Evolutionary conservation across 371 early-diverging fungal genomes (phyloP).

Genomic region (Capillidium rhysosporum): DNA sequence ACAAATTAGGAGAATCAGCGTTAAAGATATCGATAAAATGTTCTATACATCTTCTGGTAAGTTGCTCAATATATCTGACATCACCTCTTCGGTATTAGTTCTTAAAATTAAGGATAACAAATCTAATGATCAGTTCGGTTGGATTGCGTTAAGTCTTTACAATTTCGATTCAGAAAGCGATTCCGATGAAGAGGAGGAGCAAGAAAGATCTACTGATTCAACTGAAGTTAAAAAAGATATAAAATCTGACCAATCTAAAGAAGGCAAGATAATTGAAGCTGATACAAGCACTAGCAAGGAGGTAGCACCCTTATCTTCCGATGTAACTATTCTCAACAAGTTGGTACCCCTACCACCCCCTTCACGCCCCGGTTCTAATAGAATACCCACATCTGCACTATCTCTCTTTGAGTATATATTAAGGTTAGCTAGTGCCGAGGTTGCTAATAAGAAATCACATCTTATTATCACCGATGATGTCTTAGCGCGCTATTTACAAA

Average conservation of each 20-base stretch:
- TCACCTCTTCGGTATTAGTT: slow-evolving; percentile 41
- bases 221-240: too few relatives aligned
- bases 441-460: slow-evolving; percentile 33
- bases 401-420: slow-evolving; percentile 44
- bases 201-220: neutral
- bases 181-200: slow-evolving; percentile 6
- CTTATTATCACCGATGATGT: slow-evolving; percentile 47
- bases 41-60: slow-evolving; percentile 48
- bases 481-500: slow-evolving; percentile 21
- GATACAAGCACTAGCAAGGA: neutral
- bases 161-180: neutral
- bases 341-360: neutral
- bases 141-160: neutral
- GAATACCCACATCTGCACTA: slow-evolving; percentile 12
- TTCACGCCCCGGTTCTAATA: neutral
- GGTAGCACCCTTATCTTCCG: neutral
- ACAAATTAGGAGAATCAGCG: slow-evolving; percentile 10
- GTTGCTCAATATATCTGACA: slow-evolving; percentile 46
- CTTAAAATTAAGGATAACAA: slow-evolving; percentile 22
- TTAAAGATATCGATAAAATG: slow-evolving; percentile 24
- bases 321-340: neutral
- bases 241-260: neutral
- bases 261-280: neutral
- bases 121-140: neutral
- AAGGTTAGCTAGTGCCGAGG: slow-evolving; percentile 36